Conservation (phyloP, 73 alveolate genomes). For the Tetrahymena elliotti region DNA sequence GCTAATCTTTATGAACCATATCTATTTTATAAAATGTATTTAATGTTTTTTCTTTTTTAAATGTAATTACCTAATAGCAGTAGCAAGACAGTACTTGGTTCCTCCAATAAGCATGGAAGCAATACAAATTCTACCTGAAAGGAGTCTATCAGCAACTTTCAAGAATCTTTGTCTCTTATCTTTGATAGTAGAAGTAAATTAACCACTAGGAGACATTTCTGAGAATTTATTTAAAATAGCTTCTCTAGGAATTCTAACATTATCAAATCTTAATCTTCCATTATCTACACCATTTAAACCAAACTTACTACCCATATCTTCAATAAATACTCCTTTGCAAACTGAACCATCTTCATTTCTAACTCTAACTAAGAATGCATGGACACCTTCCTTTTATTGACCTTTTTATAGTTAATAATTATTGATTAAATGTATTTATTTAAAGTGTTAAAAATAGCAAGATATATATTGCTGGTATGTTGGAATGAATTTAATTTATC, state of each 20-base stretch:
- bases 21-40: background rate
- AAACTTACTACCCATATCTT: conserved; percentile 81
- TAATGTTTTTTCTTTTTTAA: too few species aligned
- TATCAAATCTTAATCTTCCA: conserved; percentile 44
- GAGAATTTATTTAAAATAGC: conserved; percentile 43
- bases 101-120: conserved; percentile 48
- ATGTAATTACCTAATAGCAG: conserved; percentile 17
- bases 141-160: conserved; percentile 51
- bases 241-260: conserved; percentile 52
- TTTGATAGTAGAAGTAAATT: conserved; percentile 25
- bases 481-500: background rate
- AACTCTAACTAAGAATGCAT: conserved; percentile 47
- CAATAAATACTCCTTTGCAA: conserved; percentile 13
- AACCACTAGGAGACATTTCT: conserved; percentile 46
- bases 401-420: background rate
- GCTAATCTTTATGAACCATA: conserved; percentile 21
- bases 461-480: too few species aligned
- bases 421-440: background rate
- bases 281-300: conserved; percentile 56
- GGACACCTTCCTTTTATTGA: conserved; percentile 31
- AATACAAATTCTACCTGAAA: conserved; percentile 56
- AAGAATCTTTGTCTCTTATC: conserved; percentile 49
- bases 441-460: too few species aligned
- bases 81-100: conserved; percentile 32
- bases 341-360: conserved; percentile 17